Percentiles rank a stretch among this genome's conserved stretches.
Conservation (phyloP, 345 rosid species). For the Anastatica hierochuntica region DNA sequence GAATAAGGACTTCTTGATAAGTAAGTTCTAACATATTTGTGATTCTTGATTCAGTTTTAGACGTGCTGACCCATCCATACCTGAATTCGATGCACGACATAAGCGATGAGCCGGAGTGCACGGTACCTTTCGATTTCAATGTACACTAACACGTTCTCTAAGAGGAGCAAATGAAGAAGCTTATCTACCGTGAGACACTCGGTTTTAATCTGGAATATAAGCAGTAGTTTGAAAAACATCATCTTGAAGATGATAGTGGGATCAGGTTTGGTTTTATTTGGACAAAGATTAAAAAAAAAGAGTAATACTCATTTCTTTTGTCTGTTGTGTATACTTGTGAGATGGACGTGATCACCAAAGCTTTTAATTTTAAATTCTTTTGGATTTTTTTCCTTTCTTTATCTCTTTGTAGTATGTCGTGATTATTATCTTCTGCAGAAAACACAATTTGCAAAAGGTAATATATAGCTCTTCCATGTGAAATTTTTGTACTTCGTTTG, state of each 20-base stretch:
- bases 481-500: no score
- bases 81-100: constrained; percentile 82
- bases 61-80: constrained; percentile 92
- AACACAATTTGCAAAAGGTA: no score
- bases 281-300: constrained; percentile 18
- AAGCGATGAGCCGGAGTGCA: constrained; percentile 91
- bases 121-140: constrained; percentile 83
- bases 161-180: constrained; percentile 95
- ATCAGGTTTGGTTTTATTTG: constrained; percentile 1
- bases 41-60: constrained; percentile 55
- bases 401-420: no score
- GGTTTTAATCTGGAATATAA: constrained; percentile 94
- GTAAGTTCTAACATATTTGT: no score
- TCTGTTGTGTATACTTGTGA: constrained; percentile 26
- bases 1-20: not conserved
- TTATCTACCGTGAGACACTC: constrained; percentile 78
- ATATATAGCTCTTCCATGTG: no score
- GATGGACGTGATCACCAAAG: constrained; percentile 3
- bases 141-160: constrained; percentile 85
- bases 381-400: no score
- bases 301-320: constrained; percentile 18
- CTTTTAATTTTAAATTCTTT: no score
- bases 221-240: constrained; percentile 25
- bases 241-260: constrained; percentile 1
- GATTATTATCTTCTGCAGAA: no score